Percentiles rank a stretch among this genome's conserved stretches.
Evolutionary conservation across 2,329 filamentous ascomycete species (phyloP).

Genomic region (Conoideocrella luteorostrata): DNA sequence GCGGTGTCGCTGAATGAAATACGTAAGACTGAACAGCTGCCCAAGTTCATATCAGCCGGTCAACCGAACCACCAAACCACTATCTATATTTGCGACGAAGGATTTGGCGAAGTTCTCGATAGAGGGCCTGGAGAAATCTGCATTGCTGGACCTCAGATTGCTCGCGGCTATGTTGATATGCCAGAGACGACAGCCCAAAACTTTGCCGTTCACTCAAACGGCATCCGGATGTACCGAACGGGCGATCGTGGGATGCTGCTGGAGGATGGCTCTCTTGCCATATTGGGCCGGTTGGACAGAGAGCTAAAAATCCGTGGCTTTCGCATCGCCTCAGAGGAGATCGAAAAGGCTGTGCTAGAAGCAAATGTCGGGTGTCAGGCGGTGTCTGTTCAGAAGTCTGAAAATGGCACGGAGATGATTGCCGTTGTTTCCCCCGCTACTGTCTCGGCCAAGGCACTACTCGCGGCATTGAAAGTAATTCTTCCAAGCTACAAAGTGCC

Average conservation of each 20-base stretch:
- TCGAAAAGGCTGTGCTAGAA: constrained; percentile 10
- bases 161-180: constrained; percentile 8
- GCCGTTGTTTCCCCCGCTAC: constrained; percentile 7
- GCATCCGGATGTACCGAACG: constrained; percentile 11
- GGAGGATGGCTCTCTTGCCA: constrained; percentile 6
- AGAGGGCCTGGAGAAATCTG: constrained; percentile 9
- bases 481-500: constrained; percentile 11
- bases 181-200: constrained; percentile 6
- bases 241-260: constrained; percentile 9
- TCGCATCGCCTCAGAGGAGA: constrained; percentile 12
- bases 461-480: constrained; percentile 4
- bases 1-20: constrained; percentile 9
- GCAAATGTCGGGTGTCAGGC: not conserved
- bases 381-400: constrained; percentile 8
- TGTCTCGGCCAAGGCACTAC: not conserved
- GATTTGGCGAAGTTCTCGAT: not conserved
- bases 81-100: constrained; percentile 5
- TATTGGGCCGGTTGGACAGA: constrained; percentile 12
- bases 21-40: constrained; percentile 3
- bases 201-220: constrained; percentile 5
- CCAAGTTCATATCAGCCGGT: constrained; percentile 5
- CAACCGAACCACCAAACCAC: not conserved
- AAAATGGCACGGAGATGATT: constrained; percentile 7
- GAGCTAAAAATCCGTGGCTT: constrained; percentile 14
- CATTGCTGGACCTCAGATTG: constrained; percentile 8